Evolutionary conservation across 2,329 filamentous ascomycete species (phyloP), one percentile per base, ranked within the genome.

Genomic region (Talaromyces sp.): DNA sequence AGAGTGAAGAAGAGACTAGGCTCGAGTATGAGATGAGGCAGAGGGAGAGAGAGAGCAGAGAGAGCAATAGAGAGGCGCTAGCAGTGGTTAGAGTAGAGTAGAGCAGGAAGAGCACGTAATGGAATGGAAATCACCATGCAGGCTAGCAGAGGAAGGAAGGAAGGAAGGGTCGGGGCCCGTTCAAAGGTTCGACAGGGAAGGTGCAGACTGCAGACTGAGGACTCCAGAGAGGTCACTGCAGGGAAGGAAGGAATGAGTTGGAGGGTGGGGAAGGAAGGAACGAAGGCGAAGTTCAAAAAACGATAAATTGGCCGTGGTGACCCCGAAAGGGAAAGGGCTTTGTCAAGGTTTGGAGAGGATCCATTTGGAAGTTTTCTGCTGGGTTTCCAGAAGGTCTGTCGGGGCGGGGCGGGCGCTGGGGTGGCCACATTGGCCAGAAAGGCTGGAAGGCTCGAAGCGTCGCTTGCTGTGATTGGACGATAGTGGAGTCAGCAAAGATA

Each of bases 381-480:
- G 52, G 43, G 11, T 57, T 63, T 63, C 62, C 58, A 61, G 62
- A 63, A 63, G 61, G 53, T 57, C 64, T 65, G 63, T 8, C 61
- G 63, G 64, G 66, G 37, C 39, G 57, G 60, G 56, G 52, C 51
- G 31, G 46, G 57, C 37, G 36, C 15, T 52, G n/a, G 41, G 25
- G 41, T 53, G 50, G 56, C 43, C 53, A 31, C 15, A 31, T 46
- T 45, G 41, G 41, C 41, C 41, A 45, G 54, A 39, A 41, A 31
- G 22, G 22, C n/a, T 17, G 56, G 31, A 36, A 28, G 40, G 17
- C 39, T 21, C 31, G 45, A 48, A 48, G 45, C 45, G 45, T n/a
- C 46, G 33, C 6, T 11, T 36, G 33, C 31, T 22, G 48, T 54
- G 45, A 41, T 41, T 41, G 40, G 52, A 5, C 7, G 13, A 1